Evolutionary conservation across 352 stramenopile genomes (phyloP).

Genomic region (Phytophthora boehmeriae): DNA sequence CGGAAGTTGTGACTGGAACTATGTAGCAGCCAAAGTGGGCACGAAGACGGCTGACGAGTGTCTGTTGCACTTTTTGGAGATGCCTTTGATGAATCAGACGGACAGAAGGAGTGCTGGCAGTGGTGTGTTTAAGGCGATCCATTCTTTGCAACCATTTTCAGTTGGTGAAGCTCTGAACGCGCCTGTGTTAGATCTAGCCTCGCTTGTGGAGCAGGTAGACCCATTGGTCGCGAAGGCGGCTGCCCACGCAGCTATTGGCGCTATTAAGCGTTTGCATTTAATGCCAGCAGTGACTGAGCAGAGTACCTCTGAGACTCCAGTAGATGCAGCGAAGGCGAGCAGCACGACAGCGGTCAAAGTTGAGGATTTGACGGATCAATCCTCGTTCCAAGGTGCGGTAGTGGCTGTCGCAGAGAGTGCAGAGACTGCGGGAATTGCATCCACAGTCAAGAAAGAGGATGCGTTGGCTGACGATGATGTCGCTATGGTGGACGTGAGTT

Average conservation of each 20-base stretch:
- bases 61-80: slow-evolving; percentile 78
- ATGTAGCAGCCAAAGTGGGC: slow-evolving; percentile 66
- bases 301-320: background rate
- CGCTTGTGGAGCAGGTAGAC: slow-evolving; percentile 65
- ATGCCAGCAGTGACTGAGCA: slow-evolving; percentile 42
- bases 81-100: slow-evolving; percentile 57
- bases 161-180: slow-evolving; percentile 56
- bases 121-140: slow-evolving; percentile 10
- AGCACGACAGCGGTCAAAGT: slow-evolving; percentile 16
- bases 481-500: slow-evolving; percentile 39
- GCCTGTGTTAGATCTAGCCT: slow-evolving; percentile 56
- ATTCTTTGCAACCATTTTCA: slow-evolving; percentile 44
- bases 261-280: slow-evolving; percentile 68
- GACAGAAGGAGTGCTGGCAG: background rate
- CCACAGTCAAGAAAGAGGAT: slow-evolving; percentile 43
- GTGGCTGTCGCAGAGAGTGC: slow-evolving; percentile 44
- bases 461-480: slow-evolving; percentile 46
- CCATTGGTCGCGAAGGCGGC: slow-evolving; percentile 76
- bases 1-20: slow-evolving; percentile 77
- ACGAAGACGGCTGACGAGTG: slow-evolving; percentile 80
- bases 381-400: slow-evolving; percentile 44
- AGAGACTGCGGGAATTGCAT: slow-evolving; percentile 45
- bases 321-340: slow-evolving; percentile 8
- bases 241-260: slow-evolving; percentile 62
- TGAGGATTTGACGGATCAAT: slow-evolving; percentile 6